Base-by-base conservation (phyloP, 768 basidiomycete genomes). In the Pulveroboletus sp. region DNA sequence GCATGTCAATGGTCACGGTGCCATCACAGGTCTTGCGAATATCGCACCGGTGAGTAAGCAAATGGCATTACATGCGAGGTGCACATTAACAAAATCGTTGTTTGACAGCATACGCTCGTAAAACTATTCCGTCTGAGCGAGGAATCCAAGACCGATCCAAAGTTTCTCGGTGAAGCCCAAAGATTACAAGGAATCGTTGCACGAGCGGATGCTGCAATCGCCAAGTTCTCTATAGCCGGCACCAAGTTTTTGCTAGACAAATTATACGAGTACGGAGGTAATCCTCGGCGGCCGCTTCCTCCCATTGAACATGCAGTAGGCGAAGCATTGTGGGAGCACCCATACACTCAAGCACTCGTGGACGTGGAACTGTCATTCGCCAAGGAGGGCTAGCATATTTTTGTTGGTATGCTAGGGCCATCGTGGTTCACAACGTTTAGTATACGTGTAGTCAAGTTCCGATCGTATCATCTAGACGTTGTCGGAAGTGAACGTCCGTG, bases 1-100 rank as follows among this genome's bases (percentile, higher is more conserved):
- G 2, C 83, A 81, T 61, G 85, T 78, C 25, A 82, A 84, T 52
- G 91, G 78, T 3, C 85, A 94, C 58, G 94, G 94, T 40, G 91
- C 90, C 40, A 95, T 95, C 63, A 92, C 88, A 29, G 93, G 93
- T 39, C 81, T 94, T 17, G 91, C 79, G 8, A 94, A 94, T 63
- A 63, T 94, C 47, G 83, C 87, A 38, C 90, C 90, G 10, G 89
- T 85, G 58, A 50, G 78, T 56, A 34, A 43, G 29, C 25, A 42
- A 50, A 50, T n/a, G n/a, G n/a, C 12, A 25, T n/a, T 34, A 31
- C 21, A 21, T 27, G 47, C 35, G 36, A 32, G 29, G 5, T 38
- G 17, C 16, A 27, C 20, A 6, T 23, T 23, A 5, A 19, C 56
- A 25, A 52, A 41, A 43, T 40, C 31, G 31, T n/a, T 23, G 25